These are phyloP conservation scores for Skeletonema potamos DNA, from an alignment of 108 stramenopile species.

Conservation along the genomic window DNA sequence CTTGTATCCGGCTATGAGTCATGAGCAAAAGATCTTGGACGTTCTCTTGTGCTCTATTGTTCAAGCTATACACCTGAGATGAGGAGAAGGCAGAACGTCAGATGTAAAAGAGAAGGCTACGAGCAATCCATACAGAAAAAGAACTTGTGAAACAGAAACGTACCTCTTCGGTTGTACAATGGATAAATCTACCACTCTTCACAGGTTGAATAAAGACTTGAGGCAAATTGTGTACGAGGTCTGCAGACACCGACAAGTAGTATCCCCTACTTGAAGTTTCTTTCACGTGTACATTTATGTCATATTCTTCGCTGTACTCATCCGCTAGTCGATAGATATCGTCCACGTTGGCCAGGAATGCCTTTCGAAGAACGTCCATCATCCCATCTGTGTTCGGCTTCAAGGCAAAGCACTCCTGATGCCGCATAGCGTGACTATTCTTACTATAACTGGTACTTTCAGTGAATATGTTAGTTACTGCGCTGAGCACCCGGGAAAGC, in stretches of 20 bases:
- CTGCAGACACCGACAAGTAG: slow-evolving; percentile 70
- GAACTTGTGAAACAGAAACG: neutral
- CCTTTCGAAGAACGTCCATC: slow-evolving; percentile 83
- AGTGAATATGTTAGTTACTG: slow-evolving; percentile 73
- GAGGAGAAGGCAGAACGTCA: neutral
- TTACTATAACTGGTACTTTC: slow-evolving; percentile 70
- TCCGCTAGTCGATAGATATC: slow-evolving; percentile 89
- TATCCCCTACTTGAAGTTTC: slow-evolving; percentile 76
- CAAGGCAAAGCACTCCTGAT: slow-evolving; percentile 92
- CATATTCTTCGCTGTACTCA: slow-evolving; percentile 80
- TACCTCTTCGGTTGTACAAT: slow-evolving; percentile 88
- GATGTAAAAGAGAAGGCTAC: neutral
- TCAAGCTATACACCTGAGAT: slow-evolving; percentile 67
- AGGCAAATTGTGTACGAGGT: slow-evolving; percentile 65
- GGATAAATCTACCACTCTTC: slow-evolving; percentile 68
- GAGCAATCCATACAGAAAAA: neutral
- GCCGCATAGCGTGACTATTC: slow-evolving; percentile 83
- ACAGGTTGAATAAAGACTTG: slow-evolving; percentile 79
- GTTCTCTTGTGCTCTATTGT: slow-evolving; percentile 81
- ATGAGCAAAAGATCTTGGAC: slow-evolving; percentile 84
- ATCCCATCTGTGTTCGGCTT: slow-evolving; percentile 82
- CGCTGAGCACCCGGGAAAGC: slow-evolving; percentile 55
- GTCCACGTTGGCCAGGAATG: slow-evolving; percentile 88
- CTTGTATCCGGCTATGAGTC: slow-evolving; percentile 83
- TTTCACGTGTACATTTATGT: slow-evolving; percentile 73